A percentile compares a stretch with the other conserved stretches of the same genome.
phyloP scores from a whole-genome alignment of 1,284 basidiomycete genomes.

The Leccinum huronense region DNA sequence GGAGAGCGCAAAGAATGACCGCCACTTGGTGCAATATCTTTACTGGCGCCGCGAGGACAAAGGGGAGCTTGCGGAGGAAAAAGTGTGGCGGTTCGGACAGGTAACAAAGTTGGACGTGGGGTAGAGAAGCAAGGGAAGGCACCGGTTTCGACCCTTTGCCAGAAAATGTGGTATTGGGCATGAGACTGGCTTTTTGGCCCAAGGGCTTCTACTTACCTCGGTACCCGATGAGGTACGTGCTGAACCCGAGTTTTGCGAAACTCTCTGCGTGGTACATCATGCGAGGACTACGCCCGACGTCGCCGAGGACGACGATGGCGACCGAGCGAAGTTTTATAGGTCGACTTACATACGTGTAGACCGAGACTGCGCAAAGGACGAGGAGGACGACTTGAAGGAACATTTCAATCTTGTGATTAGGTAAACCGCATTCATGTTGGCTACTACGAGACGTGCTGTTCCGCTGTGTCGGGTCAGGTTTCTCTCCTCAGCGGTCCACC shows the following conservation, averaged over 20 bases:
- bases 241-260: conserved; percentile 79
- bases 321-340: conserved; percentile 62
- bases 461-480: no score
- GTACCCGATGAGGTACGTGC: conserved; percentile 86
- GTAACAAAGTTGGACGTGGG: conserved; percentile 64
- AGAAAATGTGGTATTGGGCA: background rate
- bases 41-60: conserved; percentile 75
- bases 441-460: conserved; percentile 9
- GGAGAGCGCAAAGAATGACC: conserved; percentile 61
- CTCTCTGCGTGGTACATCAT: conserved; percentile 99
- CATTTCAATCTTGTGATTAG: conserved; percentile 13
- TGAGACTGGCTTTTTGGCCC: background rate
- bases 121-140: conserved; percentile 61
- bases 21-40: conserved; percentile 75
- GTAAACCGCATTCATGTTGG: conserved; percentile 26
- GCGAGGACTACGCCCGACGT: conserved; percentile 92
- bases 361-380: conserved; percentile 22
- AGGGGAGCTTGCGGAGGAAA: conserved; percentile 58
- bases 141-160: conserved; percentile 70
- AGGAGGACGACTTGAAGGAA: conserved; percentile 8
- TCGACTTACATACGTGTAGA: conserved; percentile 25
- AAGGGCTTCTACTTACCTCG: conserved; percentile 50
- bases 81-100: conserved; percentile 61
- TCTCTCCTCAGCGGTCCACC: conserved; percentile 32
- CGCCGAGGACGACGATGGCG: conserved; percentile 90